Evolutionary conservation across 495 filamentous ascomycete species (phyloP), one percentile per base, ranked within the genome.

Genomic region (Coniosporium apollinis): DNA sequence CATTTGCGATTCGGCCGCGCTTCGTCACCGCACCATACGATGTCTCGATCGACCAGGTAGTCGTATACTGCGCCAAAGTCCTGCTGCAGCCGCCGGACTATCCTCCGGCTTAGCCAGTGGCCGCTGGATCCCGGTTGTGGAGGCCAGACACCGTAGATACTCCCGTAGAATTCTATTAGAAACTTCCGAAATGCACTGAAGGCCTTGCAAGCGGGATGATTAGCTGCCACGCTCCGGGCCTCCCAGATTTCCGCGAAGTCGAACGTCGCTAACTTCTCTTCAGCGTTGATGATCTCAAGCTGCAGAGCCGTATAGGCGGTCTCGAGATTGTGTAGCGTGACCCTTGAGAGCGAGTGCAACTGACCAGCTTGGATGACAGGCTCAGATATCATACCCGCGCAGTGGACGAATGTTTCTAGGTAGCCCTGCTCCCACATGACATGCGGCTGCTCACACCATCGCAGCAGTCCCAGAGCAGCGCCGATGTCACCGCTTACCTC

Each of bases 391-490:
- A 79, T 71, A 9, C 77, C 77, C 10, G 66, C 70, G 41, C 67
- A 70, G 38, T 82, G 77, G 8, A 71, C 60, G 47, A 76, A 82
- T 13, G 70, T 62, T 49, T 82, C 76, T 3, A 65, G 61, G 66
- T 75, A 82, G 13, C 75, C 71, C 38, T 72, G 65, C 17, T 70
- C 64, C 63, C 74, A 74, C 14, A 66, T 65, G 3, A 79, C 67
- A n/a, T 55, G 62, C 6, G 61, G 55, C 9, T 52, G 58, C 43
- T 82, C 77, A 16, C 67, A 70, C 64, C 69, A 82, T 6, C 70
- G 68, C 15, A 82, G 56, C 3, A 82, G 49, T 3, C 69, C 65
- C 2, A 74, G 65, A 1, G 77, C 76, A 1, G 59, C 58, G 24
- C 69, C 63, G 1, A 74, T 56, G 38, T 75, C 73, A 39, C 72